Evolutionary conservation across 495 filamentous ascomycete species (phyloP), one percentile per base, ranked within the genome.

Genomic region (Penicillium coprophilum): DNA sequence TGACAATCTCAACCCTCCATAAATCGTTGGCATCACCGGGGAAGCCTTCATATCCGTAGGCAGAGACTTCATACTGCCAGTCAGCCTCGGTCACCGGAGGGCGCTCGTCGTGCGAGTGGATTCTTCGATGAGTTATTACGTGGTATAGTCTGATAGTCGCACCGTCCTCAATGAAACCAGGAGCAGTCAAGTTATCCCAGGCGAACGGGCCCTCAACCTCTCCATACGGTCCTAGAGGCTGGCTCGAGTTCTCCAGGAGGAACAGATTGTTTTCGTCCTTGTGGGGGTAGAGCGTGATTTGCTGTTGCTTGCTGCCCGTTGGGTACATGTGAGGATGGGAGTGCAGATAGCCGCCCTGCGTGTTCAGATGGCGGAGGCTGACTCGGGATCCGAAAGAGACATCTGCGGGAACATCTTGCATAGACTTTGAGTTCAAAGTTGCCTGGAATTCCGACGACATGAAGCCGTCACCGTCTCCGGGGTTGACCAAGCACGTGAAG

Each of bases 391-490:
- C 94, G 65, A 91, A 88, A 24, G 88, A 86, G 57, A 98, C 85
- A 73, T 98, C 92, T 4, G 89, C 94, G 0, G 94, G 87, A 17
- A 96, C 92, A 68, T 95, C 92, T 68, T 90, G 85, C 94, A 98
- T 98, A 32, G 79, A 84, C 76, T 97, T 97, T 40, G 87, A 92
- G 72, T 97, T 98, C 55, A 98, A 78, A 2, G 94, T 98, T 21
- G 95, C 90, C 72, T 97, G 95, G 77, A 98, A 98, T 70, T 98
- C 95, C 31, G 92, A 96, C 59, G 91, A 96, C 94, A 98, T 98
- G 80, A 98, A 98, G 50, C 94, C 94, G 70, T 98, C 94, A 43
- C 94, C 94, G 21, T 98, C 94, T 47, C 94, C 94, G 8, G 94
- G 95, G 69, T 98, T 97, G 28, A 85, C 82, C 27, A 98, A 81